Evolutionary conservation across 108 stramenopile species (phyloP).

Genomic region (Cyclotella kingstonii): DNA sequence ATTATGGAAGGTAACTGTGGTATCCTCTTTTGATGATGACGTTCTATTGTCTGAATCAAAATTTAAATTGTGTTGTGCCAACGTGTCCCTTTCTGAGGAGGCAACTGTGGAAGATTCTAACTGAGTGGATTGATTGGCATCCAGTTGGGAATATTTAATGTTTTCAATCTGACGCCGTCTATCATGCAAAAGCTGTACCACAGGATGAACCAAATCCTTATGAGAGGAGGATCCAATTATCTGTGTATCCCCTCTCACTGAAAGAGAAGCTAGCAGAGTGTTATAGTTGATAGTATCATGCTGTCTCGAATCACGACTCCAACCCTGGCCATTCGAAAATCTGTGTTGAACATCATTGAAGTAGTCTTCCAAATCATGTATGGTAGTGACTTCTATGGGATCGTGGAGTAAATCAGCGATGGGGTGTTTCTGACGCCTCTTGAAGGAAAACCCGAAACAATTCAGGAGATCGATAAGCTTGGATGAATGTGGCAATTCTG

Average conservation of each 20-base stretch:
- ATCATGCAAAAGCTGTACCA: slow-evolving; percentile 67
- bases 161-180: slow-evolving; percentile 36
- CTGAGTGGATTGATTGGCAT: not conserved
- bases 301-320: not conserved
- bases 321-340: slow-evolving; percentile 39
- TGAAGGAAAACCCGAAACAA: too few species aligned
- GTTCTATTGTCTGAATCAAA: too few species aligned
- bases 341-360: slow-evolving; percentile 44
- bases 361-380: slow-evolving; percentile 48
- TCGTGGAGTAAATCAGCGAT: too few species aligned
- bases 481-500: too few species aligned
- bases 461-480: too few species aligned
- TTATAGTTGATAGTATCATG: slow-evolving; percentile 53
- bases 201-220: slow-evolving; percentile 70
- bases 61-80: too few species aligned
- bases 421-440: too few species aligned
- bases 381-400: slow-evolving; percentile 27
- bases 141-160: not conserved
- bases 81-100: too few species aligned
- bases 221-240: slow-evolving; percentile 60
- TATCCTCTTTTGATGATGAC: slow-evolving; percentile 13
- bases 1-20: slow-evolving; percentile 2
- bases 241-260: slow-evolving; percentile 77
- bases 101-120: slow-evolving; percentile 16
- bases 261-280: slow-evolving; percentile 49